phyloP scores from a whole-genome alignment of 495 filamentous ascomycete species.

The Aspergillus bertholletiae region DNA sequence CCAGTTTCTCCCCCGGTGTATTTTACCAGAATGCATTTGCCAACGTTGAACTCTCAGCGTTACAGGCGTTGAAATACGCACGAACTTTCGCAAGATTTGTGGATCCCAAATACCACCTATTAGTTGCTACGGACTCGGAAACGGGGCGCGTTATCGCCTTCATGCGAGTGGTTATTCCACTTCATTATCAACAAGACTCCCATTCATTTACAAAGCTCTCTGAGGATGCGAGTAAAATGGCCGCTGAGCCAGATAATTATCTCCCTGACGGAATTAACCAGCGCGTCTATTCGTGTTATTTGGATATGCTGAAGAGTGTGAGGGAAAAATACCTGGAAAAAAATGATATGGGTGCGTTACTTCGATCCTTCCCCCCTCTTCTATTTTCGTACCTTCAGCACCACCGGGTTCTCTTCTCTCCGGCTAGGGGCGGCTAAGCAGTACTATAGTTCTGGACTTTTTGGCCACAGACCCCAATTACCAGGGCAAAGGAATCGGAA shows the following conservation, averaged over 20 bases:
- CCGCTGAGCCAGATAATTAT: not conserved
- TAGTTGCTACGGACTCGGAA: not conserved
- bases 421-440: not conserved
- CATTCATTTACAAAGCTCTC: not conserved
- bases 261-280: not conserved
- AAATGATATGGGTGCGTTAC: not conserved
- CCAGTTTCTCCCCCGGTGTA: not conserved
- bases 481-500: conserved; percentile 50
- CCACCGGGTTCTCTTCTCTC: not conserved
- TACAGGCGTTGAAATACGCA: not conserved
- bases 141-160: not conserved
- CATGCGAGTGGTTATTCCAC: not conserved
- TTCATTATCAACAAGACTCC: not conserved
- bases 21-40: not conserved
- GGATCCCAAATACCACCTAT: not conserved
- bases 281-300: not conserved
- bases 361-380: not conserved
- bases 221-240: not conserved
- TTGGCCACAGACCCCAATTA: conserved; percentile 41
- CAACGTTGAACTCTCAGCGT: not conserved
- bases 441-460: conserved; percentile 35
- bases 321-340: not conserved
- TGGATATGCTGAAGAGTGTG: not conserved
- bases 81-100: not conserved
- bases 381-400: not conserved